Evolutionary conservation across 1,284 basidiomycete genomes (phyloP).

Genomic region (Fomitiporia mediterranea): DNA sequence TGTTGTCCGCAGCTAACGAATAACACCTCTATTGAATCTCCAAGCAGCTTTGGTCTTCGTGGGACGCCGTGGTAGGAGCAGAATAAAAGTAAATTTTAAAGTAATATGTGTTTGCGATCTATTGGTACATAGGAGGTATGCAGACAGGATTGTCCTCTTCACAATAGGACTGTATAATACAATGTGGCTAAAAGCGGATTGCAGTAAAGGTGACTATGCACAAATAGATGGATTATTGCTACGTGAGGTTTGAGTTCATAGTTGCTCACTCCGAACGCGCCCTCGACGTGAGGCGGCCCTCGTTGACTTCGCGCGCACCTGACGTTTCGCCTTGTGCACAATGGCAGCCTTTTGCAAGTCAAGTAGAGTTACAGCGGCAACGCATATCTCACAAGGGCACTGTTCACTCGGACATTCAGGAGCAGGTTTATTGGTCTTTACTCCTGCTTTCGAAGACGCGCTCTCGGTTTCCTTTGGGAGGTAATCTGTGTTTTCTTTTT

Average conservation of each 20-base stretch:
- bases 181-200: too few species aligned
- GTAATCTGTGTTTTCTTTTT: background rate
- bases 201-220: too few species aligned
- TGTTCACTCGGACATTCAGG: background rate
- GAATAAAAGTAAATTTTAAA: background rate
- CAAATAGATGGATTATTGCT: too few species aligned
- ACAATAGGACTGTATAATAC: background rate
- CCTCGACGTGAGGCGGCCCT: too few species aligned
- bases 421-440: too few species aligned
- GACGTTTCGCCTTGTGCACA: background rate
- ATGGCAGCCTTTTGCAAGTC: background rate
- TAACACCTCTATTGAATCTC: background rate
- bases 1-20: constrained; percentile 11
- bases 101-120: background rate
- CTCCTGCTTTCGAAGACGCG: too few species aligned
- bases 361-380: background rate
- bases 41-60: background rate
- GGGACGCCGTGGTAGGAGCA: constrained; percentile 21
- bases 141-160: background rate
- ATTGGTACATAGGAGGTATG: background rate
- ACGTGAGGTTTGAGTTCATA: too few species aligned
- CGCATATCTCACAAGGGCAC: background rate
- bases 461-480: background rate
- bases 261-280: too few species aligned
- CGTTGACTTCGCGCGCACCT: background rate